These are phyloP conservation scores for Saxophila tyrrhenica DNA, from an alignment of 495 filamentous ascomycete genomes.

Conservation along the genomic window DNA sequence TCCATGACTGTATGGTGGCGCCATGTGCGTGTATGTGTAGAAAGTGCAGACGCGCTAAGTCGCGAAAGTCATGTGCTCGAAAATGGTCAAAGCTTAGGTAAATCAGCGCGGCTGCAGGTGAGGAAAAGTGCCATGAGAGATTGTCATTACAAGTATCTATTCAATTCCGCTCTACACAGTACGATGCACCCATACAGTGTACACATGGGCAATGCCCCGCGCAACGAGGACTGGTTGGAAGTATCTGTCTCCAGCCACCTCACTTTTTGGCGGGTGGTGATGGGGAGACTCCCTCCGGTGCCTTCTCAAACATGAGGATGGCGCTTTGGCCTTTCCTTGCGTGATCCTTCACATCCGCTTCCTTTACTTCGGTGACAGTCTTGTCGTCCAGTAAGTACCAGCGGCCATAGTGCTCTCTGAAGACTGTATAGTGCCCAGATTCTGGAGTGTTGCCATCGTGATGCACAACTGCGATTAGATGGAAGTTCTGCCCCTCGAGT, in stretches of 20 bases:
- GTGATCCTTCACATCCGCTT: not conserved
- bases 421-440: slow-evolving; percentile 10
- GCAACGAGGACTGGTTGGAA: too few relatives aligned
- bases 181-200: too few relatives aligned
- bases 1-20: not conserved
- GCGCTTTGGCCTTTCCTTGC: slow-evolving; percentile 3
- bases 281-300: too few relatives aligned
- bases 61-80: not conserved
- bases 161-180: too few relatives aligned
- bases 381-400: slow-evolving; percentile 15
- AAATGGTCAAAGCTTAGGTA: not conserved
- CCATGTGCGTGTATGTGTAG: not conserved
- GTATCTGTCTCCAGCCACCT: not conserved
- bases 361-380: not conserved
- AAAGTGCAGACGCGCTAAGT: slow-evolving; percentile 2
- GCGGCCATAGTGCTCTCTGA: not conserved
- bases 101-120: not conserved
- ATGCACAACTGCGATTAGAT: not conserved
- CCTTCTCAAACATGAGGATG: slow-evolving; percentile 14
- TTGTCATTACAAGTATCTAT: too few relatives aligned
- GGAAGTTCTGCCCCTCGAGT: not conserved
- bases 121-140: not conserved
- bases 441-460: not conserved
- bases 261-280: too few relatives aligned
- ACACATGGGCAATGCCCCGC: too few relatives aligned